Evolutionary conservation across 805 yeast genomes (phyloP).

Genomic region (Candida palmyrensis): DNA sequence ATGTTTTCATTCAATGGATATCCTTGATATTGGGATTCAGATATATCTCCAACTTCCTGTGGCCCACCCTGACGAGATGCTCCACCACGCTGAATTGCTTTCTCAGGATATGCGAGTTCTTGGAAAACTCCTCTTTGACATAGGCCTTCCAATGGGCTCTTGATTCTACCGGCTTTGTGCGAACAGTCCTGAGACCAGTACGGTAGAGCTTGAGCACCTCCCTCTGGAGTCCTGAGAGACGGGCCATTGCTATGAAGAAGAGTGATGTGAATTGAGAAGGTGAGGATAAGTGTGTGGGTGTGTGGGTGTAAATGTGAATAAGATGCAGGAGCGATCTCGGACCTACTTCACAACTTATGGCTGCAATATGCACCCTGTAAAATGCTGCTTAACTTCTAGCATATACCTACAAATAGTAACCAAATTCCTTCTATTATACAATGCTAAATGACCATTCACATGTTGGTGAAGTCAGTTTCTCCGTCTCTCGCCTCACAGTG

Average conservation of each 20-base stretch:
- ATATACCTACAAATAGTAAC: too few relatives aligned
- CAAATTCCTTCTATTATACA: too few relatives aligned
- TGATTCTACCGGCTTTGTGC: slow-evolving; percentile 44
- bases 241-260: slow-evolving; percentile 19
- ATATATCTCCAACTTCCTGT: slow-evolving; percentile 65
- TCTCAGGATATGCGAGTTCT: slow-evolving; percentile 53
- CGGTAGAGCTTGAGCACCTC: slow-evolving; percentile 49
- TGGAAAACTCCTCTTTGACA: slow-evolving; percentile 58
- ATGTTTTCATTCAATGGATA: slow-evolving; percentile 42
- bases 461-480: slow-evolving; percentile 55
- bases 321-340: too few relatives aligned
- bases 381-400: too few relatives aligned
- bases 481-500: slow-evolving; percentile 45
- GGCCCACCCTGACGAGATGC: slow-evolving; percentile 74
- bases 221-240: slow-evolving; percentile 39
- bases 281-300: too few relatives aligned
- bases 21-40: slow-evolving; percentile 68
- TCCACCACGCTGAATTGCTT: slow-evolving; percentile 85
- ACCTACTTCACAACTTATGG: too few relatives aligned
- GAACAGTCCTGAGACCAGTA: slow-evolving; percentile 39
- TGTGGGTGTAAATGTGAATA: too few relatives aligned
- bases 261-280: neutral
- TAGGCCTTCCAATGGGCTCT: slow-evolving; percentile 39
- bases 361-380: too few relatives aligned
- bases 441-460: too few relatives aligned